Base-by-base conservation (phyloP, 805 yeast species). In the Zygotorulaspora chibaensis region DNA sequence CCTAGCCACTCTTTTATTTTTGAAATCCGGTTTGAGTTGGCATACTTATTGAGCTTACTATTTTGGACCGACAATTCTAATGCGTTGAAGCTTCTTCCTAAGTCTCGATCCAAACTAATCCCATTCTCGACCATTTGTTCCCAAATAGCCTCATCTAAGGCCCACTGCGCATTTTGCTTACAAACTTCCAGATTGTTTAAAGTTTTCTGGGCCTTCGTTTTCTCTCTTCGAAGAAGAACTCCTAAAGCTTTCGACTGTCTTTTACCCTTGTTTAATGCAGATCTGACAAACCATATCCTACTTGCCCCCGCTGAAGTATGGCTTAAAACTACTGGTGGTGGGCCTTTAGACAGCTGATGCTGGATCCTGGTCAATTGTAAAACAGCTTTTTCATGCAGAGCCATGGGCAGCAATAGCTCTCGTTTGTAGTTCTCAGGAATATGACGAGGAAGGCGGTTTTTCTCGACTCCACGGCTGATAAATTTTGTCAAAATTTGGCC, bases 121-220 rank as follows among this genome's bases (percentile, higher is more conserved):
- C 49, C 51, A 6, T 50, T 43, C 18, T 44, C 48, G 12, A 61
- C 28, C 18, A 36, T 43, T 16, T 56, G 50, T 43, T 65, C 69
- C 69, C 69, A 65, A 3, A 47, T 36, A 11, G 65, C 66, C 38
- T 65, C 69, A 31, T 57, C 53, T 15, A 52, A 10, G 3, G 65
- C 66, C 65, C 65, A 59, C 10, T 39, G 26, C 9, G 54, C 49
- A 33, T 48, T 42, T 4, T 16, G 23, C 29, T 53, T 52, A 35
- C 59, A 56, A 3, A 25, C 29, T 10, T 42, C 48, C 38, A 53
- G 40, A 9, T 43, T 20, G 42, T 62, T 58, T 10, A 62, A 31
- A 11, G 50, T 45, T 15, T 44, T 47, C 38, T 63, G 67, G 35
- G 55, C 47, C 23, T 43, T 39, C 7, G 28, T 35, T 42, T 54